Evolutionary conservation across 495 filamentous ascomycete genomes (phyloP).

Genomic region (Hypoxylon crocopeplum): DNA sequence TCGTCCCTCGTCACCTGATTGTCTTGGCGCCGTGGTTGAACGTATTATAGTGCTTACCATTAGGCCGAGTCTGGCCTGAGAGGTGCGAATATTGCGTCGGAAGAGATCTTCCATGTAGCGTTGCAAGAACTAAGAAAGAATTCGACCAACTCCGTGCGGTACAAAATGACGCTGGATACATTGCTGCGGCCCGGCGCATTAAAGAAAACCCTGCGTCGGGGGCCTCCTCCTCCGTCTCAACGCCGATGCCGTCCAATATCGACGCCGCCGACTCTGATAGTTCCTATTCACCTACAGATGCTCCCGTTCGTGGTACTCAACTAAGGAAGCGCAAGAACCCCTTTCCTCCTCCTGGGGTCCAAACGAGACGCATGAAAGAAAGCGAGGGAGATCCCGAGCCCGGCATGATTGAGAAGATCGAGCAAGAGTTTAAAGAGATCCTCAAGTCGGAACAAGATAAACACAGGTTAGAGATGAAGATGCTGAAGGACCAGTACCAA

Average conservation of each 20-base stretch:
- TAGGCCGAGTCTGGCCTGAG: not conserved
- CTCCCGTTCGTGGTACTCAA: not conserved
- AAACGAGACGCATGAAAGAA: not conserved
- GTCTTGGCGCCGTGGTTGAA: not conserved
- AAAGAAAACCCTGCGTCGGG: not conserved
- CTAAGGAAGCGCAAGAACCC: too few relatives aligned
- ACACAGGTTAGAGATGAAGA: not conserved
- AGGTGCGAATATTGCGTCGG: conserved; percentile 5
- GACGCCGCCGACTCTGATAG: not conserved
- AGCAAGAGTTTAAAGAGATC: conserved; percentile 12
- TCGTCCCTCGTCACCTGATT: not conserved
- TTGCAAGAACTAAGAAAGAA: conserved; percentile 3
- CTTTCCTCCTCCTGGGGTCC: too few relatives aligned
- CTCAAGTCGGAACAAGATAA: conserved; percentile 5
- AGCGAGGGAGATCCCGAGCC: not conserved
- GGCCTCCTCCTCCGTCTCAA: not conserved
- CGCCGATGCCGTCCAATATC: not conserved
- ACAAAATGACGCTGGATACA: not conserved
- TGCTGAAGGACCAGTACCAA: conserved; percentile 6
- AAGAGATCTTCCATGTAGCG: not conserved
- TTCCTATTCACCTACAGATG: not conserved
- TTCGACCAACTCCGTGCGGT: not conserved
- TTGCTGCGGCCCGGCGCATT: not conserved
- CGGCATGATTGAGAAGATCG: not conserved
- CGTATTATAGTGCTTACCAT: conserved; percentile 2